Evolutionary conservation across 2,329 filamentous ascomycete species (phyloP).

Genomic region (Thermomyces lanuginosus): DNA sequence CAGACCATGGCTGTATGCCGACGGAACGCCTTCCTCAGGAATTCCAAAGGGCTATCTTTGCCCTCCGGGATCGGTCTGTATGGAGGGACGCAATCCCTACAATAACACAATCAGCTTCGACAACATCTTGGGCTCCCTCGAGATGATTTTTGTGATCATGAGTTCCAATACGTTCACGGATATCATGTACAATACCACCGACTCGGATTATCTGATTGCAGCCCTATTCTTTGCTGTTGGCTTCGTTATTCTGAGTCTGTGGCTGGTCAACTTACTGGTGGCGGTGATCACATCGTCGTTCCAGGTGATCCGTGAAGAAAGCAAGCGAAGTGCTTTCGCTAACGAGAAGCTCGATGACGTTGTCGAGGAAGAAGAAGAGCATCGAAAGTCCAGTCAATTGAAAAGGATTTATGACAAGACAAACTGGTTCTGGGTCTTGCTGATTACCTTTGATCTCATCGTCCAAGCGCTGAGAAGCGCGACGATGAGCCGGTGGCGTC

Average conservation of each 20-base stretch:
- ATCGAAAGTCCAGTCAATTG: slow-evolving; percentile 30
- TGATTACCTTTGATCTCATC: slow-evolving; percentile 69
- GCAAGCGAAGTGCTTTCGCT: slow-evolving; percentile 83
- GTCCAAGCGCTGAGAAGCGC: slow-evolving; percentile 63
- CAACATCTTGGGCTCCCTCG: slow-evolving; percentile 78
- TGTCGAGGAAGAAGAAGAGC: slow-evolving; percentile 21
- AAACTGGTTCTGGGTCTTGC: slow-evolving; percentile 56
- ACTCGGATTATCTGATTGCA: slow-evolving; percentile 77
- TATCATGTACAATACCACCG: slow-evolving; percentile 80
- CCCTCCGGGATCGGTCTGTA: slow-evolving; percentile 64
- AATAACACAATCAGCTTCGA: slow-evolving; percentile 86
- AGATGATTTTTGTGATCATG: slow-evolving; percentile 96
- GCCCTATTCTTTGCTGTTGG: slow-evolving; percentile 57
- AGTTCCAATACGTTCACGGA: slow-evolving; percentile 94
- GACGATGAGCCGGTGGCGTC: slow-evolving; percentile 48
- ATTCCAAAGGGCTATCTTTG: slow-evolving; percentile 69
- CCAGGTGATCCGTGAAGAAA: slow-evolving; percentile 94
- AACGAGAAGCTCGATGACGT: slow-evolving; percentile 45
- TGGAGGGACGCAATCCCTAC: slow-evolving; percentile 63
- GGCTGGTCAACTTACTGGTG: slow-evolving; percentile 87
- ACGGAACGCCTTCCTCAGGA: slow-evolving; percentile 34
- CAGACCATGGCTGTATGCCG: slow-evolving; percentile 54
- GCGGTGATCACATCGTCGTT: slow-evolving; percentile 98
- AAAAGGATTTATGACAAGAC: slow-evolving; percentile 63
- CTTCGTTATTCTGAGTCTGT: slow-evolving; percentile 86